These are phyloP conservation scores for Chrysoporthe austroafricana DNA, from an alignment of 2,329 filamentous ascomycete genomes.

Conservation along the genomic window DNA sequence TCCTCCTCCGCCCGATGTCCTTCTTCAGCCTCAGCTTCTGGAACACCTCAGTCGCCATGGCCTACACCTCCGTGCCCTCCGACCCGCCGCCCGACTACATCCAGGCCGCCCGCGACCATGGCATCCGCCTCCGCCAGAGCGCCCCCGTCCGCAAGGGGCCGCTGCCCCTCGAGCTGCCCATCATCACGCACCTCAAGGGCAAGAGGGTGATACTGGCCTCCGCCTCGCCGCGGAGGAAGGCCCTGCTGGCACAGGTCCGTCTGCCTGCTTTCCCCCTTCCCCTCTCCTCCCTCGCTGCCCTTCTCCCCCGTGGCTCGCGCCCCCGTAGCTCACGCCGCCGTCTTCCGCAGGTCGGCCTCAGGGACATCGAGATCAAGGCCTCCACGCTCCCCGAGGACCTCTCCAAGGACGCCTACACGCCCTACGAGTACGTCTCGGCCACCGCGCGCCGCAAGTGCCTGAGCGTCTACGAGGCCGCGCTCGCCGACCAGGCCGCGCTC, in stretches of 20 bases:
- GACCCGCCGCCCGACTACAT: conserved; percentile 54
- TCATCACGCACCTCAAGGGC: conserved; percentile 73
- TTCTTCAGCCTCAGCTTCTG: conserved; percentile 17
- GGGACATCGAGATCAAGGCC: conserved; percentile 80
- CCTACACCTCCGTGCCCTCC: conserved; percentile 32
- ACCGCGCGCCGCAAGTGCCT: conserved; percentile 85
- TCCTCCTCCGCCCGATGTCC: neutral
- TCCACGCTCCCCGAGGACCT: conserved; percentile 86
- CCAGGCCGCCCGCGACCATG: conserved; percentile 45
- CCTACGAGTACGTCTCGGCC: conserved; percentile 87
- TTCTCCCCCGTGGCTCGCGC: neutral
- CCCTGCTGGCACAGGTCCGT: conserved; percentile 73
- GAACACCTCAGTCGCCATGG: conserved; percentile 21
- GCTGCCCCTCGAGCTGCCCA: conserved; percentile 76
- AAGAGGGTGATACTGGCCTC: conserved; percentile 90
- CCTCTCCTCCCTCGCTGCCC: neutral
- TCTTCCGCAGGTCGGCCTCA: conserved; percentile 69
- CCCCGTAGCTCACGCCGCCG: neutral
- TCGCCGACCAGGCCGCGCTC: conserved; percentile 46
- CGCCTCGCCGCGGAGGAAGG: conserved; percentile 80
- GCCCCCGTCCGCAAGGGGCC: conserved; percentile 54
- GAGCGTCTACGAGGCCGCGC: conserved; percentile 62
- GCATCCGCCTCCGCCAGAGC: conserved; percentile 39
- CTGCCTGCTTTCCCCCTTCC: neutral
- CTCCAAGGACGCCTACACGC: conserved; percentile 71